Base-by-base conservation (phyloP, 2,329 filamentous ascomycete genomes). In the Trichothecium sympodiale region DNA sequence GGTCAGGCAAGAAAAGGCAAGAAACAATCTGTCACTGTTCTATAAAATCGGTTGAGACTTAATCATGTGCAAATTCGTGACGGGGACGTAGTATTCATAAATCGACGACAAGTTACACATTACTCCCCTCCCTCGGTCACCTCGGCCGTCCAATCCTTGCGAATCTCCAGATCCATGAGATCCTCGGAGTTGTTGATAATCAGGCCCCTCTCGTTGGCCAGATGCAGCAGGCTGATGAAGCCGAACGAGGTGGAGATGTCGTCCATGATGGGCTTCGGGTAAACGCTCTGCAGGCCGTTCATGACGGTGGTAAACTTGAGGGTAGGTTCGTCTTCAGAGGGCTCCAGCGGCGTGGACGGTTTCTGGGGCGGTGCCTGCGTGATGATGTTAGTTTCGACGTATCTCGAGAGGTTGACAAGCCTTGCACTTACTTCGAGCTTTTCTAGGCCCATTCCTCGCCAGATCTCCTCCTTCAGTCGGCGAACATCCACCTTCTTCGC, bases 231-330 rank as follows among this genome's bases (percentile, higher is more conserved):
- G 49, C 84, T 93, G 51, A 98, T 98, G 61, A 96, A 98, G 56
- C 91, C 94, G 60, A 65, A 81, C 43, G 74, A 93, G 0, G 91
- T 98, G 26, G 87, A 94, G 51, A 98, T 96, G 58, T 98, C 91
- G 41, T 82, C 78, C 77, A 98, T 84, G 41, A 78, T 76, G 46
- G 83, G 71, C 56, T 84, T 83, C 9, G 87, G 80, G 52, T 98
- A 98, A 7, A 94, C 86, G 4, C 69, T 61, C 54, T 93, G 83
- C 32, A 98, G 64, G 42, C 80, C 80, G 54, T 94, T 93, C 77
- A 98, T 93, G 40, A 98, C 79, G 15, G 81, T 68, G 0, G 88
- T 96, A 60, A 98, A 98, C 49, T 82, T 87, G 45, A 95, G 70
- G 4, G 60, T 62, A 8, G 59, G 68, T 56, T 73, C 69, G 26